Conservation (phyloP, 1,284 basidiomycete species). For the Moniliophthora roreri region DNA sequence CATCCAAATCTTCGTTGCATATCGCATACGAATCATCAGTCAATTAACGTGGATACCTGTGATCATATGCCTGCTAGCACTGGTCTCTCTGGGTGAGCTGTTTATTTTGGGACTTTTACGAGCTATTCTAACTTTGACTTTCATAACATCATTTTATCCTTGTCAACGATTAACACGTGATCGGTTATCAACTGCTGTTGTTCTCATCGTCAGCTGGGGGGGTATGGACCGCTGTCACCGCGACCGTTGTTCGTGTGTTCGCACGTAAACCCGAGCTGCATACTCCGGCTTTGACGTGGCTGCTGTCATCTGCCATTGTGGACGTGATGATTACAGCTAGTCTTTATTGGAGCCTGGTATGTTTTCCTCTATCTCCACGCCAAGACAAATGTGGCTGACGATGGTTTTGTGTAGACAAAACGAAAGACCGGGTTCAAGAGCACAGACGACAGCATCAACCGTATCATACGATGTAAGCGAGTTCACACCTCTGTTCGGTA, state of each 20-base stretch:
- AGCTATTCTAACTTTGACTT: neutral
- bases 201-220: conserved; percentile 38
- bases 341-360: conserved; percentile 43
- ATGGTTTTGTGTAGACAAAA: conserved; percentile 29
- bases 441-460: conserved; percentile 44
- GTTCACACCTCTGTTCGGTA: too few relatives aligned
- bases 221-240: conserved; percentile 36
- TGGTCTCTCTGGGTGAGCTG: conserved; percentile 36
- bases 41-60: conserved; percentile 35
- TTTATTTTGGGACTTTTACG: too few relatives aligned
- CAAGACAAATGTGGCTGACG: neutral
- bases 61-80: conserved; percentile 35
- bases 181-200: neutral
- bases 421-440: conserved; percentile 42
- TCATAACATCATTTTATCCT: neutral
- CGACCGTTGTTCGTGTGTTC: conserved; percentile 36
- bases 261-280: conserved; percentile 40
- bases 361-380: conserved; percentile 11
- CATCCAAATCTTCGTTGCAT: conserved; percentile 53
- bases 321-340: conserved; percentile 46
- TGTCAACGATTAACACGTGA: neutral
- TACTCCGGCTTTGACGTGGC: conserved; percentile 45
- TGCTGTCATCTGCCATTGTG: conserved; percentile 40
- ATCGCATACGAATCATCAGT: conserved; percentile 45
- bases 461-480: conserved; percentile 41